Evolutionary conservation across 306 rosid genomes (phyloP).

Genomic region (Crataegus laevigata): DNA sequence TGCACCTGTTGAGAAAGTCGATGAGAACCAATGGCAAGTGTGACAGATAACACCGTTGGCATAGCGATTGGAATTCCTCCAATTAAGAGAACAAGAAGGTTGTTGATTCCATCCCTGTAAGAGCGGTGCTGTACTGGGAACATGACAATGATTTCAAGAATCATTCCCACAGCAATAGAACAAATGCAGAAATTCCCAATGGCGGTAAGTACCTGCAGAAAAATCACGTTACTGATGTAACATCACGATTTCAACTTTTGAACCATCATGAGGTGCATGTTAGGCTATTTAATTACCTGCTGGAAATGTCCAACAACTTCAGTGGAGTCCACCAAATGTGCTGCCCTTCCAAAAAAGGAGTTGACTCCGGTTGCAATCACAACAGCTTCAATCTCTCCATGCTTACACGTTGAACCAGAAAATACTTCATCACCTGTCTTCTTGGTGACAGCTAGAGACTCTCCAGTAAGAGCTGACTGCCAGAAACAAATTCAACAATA

Average conservation of each 20-base stretch:
- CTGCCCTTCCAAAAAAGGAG: slow-evolving; percentile 83
- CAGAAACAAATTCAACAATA: slow-evolving; percentile 18
- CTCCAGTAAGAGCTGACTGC: slow-evolving; percentile 93
- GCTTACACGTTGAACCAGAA: slow-evolving; percentile 86
- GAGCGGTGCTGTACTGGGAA: slow-evolving; percentile 68
- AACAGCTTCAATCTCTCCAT: slow-evolving; percentile 82
- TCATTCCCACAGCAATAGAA: slow-evolving; percentile 83
- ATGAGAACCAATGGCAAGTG: slow-evolving; percentile 88
- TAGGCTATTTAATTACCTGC: slow-evolving; percentile 31
- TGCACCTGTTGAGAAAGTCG: slow-evolving; percentile 84
- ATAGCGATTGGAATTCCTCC: slow-evolving; percentile 96
- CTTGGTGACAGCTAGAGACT: slow-evolving; percentile 76
- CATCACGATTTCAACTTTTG: neutral
- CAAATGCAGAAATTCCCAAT: slow-evolving; percentile 90
- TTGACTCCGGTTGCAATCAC: slow-evolving; percentile 82
- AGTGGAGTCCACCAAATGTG: slow-evolving; percentile 72
- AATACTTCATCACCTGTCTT: slow-evolving; percentile 68
- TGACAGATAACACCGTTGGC: slow-evolving; percentile 92
- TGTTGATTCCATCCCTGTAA: slow-evolving; percentile 81
- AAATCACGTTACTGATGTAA: neutral
- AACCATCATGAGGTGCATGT: neutral
- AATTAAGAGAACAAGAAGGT: slow-evolving; percentile 87
- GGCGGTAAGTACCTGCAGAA: slow-evolving; percentile 71
- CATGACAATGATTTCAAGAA: slow-evolving; percentile 84
- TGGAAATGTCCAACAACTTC: slow-evolving; percentile 74